phyloP scores from a whole-genome alignment of 2,329 filamentous ascomycete genomes.

The Geosmithia putterillii region DNA sequence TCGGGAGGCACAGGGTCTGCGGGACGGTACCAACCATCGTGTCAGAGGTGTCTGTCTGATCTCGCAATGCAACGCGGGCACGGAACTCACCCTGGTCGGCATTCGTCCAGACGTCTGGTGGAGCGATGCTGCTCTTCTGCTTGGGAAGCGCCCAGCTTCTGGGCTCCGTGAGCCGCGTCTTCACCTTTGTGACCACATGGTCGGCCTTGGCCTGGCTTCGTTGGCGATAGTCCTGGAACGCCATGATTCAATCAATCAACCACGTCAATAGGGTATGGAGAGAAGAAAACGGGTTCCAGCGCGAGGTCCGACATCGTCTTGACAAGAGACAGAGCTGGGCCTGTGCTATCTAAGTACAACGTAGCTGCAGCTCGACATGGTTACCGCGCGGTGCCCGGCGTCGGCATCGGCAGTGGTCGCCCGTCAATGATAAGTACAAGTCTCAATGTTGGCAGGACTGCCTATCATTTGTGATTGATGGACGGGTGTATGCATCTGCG shows the following conservation, averaged over 20 bases:
- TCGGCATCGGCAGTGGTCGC: background rate
- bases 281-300: too few species aligned
- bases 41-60: constrained; percentile 3
- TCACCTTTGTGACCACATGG: background rate
- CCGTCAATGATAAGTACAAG: background rate
- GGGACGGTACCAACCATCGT: background rate
- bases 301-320: too few species aligned
- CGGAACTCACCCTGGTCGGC: background rate
- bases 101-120: constrained; percentile 5
- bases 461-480: background rate
- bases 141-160: constrained; percentile 4
- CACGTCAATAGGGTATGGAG: too few species aligned
- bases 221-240: background rate
- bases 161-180: background rate
- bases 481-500: background rate
- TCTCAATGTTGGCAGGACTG: background rate
- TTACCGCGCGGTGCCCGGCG: background rate
- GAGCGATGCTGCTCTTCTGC: constrained; percentile 6
- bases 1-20: constrained; percentile 19
- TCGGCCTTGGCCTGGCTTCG: background rate
- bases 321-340: too few species aligned
- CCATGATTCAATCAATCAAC: background rate
- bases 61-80: constrained; percentile 2
- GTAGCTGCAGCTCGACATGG: too few species aligned
- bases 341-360: too few species aligned